phyloP scores from a whole-genome alignment of 176 grass and related monocot species.

The Oryza meridionalis region DNA sequence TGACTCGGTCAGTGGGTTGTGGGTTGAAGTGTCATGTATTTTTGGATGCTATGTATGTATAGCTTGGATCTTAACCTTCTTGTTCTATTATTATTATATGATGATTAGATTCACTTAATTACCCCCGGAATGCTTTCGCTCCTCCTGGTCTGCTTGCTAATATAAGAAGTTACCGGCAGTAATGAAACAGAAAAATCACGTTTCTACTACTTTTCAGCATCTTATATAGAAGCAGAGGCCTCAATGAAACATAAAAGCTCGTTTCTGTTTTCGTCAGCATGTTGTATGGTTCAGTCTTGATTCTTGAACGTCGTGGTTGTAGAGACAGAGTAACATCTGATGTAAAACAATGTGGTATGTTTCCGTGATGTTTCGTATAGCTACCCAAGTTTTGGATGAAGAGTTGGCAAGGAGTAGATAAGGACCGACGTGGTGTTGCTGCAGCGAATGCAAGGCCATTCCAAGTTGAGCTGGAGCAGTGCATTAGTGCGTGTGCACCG shows the following conservation, averaged over 20 bases:
- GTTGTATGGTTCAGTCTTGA: too few species aligned
- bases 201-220: background rate
- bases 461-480: background rate
- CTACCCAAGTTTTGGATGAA: background rate
- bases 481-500: background rate
- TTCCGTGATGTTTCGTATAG: background rate
- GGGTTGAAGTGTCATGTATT: slow-evolving; percentile 41
- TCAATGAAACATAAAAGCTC: too few species aligned
- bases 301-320: background rate
- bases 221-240: too few species aligned
- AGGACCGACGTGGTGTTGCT: too few species aligned
- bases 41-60: slow-evolving; percentile 54
- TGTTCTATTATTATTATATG: background rate
- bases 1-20: background rate
- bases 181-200: too few species aligned
- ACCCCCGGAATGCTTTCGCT: background rate
- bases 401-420: background rate
- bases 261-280: too few species aligned
- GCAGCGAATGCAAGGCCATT: background rate
- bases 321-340: too few species aligned
- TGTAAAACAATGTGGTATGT: background rate
- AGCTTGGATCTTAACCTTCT: slow-evolving; percentile 36
- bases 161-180: background rate
- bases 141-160: background rate
- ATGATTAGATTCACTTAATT: slow-evolving; percentile 49